Conservation (phyloP, 345 rosid species). For the Eutrema heterophyllum region DNA sequence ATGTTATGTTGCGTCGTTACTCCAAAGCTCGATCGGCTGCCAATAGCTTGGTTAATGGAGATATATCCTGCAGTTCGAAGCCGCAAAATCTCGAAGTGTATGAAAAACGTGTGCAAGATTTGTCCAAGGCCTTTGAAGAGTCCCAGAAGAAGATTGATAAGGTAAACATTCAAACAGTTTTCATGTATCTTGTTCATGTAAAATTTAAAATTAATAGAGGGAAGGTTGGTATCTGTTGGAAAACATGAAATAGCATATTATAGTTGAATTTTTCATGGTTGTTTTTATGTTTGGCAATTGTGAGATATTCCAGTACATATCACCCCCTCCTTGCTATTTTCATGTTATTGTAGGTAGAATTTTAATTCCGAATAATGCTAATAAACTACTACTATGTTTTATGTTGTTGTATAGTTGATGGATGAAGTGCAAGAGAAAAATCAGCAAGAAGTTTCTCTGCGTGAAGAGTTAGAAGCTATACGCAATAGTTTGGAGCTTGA, state of each 20-base stretch:
- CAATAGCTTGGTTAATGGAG: slow-evolving; percentile 63
- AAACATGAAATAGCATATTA: not conserved
- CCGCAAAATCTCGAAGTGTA: slow-evolving; percentile 52
- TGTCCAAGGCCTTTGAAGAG: slow-evolving; percentile 73
- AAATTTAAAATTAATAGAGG: slow-evolving; percentile 1
- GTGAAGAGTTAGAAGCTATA: slow-evolving; percentile 61
- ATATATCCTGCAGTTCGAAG: slow-evolving; percentile 53
- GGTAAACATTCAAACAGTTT: slow-evolving; percentile 37
- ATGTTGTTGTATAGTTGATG: slow-evolving; percentile 44
- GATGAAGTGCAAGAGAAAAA: slow-evolving; percentile 71
- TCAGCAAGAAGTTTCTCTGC: slow-evolving; percentile 52
- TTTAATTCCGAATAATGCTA: not conserved
- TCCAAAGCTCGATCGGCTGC: slow-evolving; percentile 81
- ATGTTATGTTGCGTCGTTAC: slow-evolving; percentile 97
- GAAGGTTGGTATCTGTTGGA: not conserved
- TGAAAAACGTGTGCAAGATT: slow-evolving; percentile 76
- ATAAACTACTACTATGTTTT: not conserved
- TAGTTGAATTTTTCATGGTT: not conserved
- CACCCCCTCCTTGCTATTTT: not conserved
- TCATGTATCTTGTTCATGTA: not conserved
- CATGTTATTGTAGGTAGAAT: not conserved
- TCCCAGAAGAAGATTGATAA: slow-evolving; percentile 58
- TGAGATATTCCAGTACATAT: not conserved
- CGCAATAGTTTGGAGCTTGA: slow-evolving; percentile 57
- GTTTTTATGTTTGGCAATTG: not conserved